Evolutionary conservation across 2,329 filamentous ascomycete species (phyloP).

Genomic region (Stylonectria norvegica): DNA sequence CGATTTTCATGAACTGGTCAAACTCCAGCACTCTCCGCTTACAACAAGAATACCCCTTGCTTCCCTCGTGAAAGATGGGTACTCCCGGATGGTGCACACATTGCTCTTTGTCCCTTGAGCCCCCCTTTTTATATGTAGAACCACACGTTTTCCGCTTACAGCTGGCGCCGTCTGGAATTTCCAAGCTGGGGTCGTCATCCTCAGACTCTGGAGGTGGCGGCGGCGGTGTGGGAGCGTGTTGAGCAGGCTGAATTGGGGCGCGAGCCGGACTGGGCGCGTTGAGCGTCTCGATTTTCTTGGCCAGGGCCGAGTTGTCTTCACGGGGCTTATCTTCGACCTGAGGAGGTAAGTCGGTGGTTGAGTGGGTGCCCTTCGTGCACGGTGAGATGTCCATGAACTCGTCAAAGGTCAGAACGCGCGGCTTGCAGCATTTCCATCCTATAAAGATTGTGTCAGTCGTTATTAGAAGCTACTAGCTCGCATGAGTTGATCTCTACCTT

Average conservation of each 20-base stretch:
- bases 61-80: conserved; percentile 95
- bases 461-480: background rate
- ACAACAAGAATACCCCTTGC: conserved; percentile 96
- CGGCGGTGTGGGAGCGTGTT: conserved; percentile 49
- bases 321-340: conserved; percentile 56
- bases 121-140: conserved; percentile 58
- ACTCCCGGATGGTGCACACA: conserved; percentile 87
- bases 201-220: conserved; percentile 73
- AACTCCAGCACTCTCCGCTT: conserved; percentile 94
- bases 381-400: conserved; percentile 92
- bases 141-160: conserved; percentile 80
- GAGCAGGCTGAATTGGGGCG: conserved; percentile 40
- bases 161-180: conserved; percentile 68
- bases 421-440: conserved; percentile 99
- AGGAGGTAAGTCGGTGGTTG: conserved; percentile 71
- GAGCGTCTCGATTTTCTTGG: conserved; percentile 53
- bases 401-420: conserved; percentile 93
- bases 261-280: conserved; percentile 41
- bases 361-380: conserved; percentile 91
- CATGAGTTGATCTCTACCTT: no score
- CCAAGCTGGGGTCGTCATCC: conserved; percentile 74
- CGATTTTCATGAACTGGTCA: conserved; percentile 95
- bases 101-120: conserved; percentile 63
- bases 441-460: conserved; percentile 13
- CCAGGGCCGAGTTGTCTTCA: conserved; percentile 40